Evolutionary conservation across 805 yeast species (phyloP).

Genomic region (Naumovozyma baii): DNA sequence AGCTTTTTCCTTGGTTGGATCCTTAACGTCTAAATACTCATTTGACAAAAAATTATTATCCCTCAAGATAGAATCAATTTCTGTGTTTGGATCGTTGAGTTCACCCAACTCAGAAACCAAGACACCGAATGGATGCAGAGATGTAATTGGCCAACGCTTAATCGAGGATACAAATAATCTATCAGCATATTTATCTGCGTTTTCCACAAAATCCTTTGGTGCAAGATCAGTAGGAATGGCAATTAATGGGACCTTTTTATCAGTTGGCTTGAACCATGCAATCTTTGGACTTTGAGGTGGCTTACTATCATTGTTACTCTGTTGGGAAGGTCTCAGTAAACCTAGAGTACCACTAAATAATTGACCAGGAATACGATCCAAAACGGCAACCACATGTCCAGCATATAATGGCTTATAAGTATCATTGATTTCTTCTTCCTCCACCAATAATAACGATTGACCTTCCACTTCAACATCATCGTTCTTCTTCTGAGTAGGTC

Average conservation of each 20-base stretch:
- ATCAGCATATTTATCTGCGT: slow-evolving; percentile 72
- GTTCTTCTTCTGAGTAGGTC: slow-evolving; percentile 94
- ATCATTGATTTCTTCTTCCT: slow-evolving; percentile 91
- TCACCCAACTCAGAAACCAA: slow-evolving; percentile 78
- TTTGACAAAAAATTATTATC: slow-evolving; percentile 78
- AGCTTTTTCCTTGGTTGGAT: slow-evolving; percentile 23
- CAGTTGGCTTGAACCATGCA: slow-evolving; percentile 98
- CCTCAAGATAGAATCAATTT: slow-evolving; percentile 78
- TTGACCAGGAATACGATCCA: slow-evolving; percentile 96
- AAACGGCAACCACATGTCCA: slow-evolving; percentile 96
- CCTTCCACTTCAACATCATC: slow-evolving; percentile 99
- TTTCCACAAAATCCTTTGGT: slow-evolving; percentile 88
- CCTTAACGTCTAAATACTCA: slow-evolving; percentile 51
- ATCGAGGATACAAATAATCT: slow-evolving; percentile 88
- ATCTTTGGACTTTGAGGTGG: slow-evolving; percentile 67
- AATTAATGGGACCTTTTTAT: slow-evolving; percentile 92
- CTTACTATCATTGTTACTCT: slow-evolving; percentile 42
- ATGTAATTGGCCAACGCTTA: slow-evolving; percentile 98
- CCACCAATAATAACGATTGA: slow-evolving; percentile 80
- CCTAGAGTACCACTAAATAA: slow-evolving; percentile 92
- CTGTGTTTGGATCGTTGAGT: slow-evolving; percentile 66
- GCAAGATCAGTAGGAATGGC: slow-evolving; percentile 99
- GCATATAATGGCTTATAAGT: slow-evolving; percentile 90
- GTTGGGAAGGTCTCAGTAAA: slow-evolving; percentile 87
- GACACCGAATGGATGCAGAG: slow-evolving; percentile 96